Conservation (phyloP, 306 rosid species). For the Astragalus glycyphyllos region DNA sequence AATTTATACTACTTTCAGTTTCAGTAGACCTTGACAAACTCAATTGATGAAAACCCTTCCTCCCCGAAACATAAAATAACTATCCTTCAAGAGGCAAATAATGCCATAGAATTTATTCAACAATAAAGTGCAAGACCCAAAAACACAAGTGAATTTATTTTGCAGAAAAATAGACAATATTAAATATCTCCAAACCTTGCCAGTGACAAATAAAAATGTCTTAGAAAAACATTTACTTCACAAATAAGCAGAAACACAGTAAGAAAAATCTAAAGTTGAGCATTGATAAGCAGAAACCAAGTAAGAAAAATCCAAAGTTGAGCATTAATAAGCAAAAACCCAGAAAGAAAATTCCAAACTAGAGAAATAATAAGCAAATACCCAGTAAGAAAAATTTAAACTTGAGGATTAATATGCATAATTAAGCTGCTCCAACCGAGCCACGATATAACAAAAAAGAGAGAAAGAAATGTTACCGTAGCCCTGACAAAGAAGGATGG, state of each 20-base stretch:
- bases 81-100: neutral
- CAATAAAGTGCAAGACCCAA: slow-evolving; percentile 3
- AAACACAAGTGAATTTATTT: neutral
- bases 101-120: neutral
- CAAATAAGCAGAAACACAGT: slow-evolving; percentile 18
- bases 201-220: slow-evolving; percentile 1
- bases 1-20: too few relatives aligned
- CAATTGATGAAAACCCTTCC: neutral
- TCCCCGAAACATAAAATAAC: neutral
- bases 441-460: neutral
- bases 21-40: neutral
- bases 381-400: slow-evolving; percentile 40
- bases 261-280: slow-evolving; percentile 38
- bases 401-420: slow-evolving; percentile 6
- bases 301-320: slow-evolving; percentile 28
- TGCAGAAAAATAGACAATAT: neutral
- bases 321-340: slow-evolving; percentile 4
- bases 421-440: neutral
- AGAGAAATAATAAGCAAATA: slow-evolving; percentile 28
- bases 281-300: neutral
- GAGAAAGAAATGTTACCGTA: slow-evolving; percentile 48
- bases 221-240: neutral
- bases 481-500: slow-evolving; percentile 74
- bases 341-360: slow-evolving; percentile 30
- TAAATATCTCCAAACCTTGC: neutral